A percentile compares a stretch with the other conserved stretches of the same genome.
Evolutionary conservation across 768 basidiomycete species (phyloP).

Genomic region (Russula sp.): DNA sequence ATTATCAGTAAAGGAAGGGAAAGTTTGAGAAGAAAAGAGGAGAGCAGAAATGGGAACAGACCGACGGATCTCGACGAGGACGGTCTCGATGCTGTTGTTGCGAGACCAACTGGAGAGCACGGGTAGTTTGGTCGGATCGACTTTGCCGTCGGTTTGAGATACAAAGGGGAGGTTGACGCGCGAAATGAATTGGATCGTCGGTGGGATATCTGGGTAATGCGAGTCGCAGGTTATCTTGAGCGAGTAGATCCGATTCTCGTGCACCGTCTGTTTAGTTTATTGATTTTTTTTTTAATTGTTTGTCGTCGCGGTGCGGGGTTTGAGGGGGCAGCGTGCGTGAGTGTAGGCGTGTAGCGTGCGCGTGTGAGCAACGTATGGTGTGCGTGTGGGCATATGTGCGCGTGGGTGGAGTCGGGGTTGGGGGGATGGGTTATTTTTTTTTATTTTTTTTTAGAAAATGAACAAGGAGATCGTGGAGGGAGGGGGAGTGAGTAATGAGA

Average conservation of each 20-base stretch:
- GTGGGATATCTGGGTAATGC: constrained; percentile 69
- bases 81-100: constrained; percentile 73
- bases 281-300: not conserved
- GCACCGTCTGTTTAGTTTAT: constrained; percentile 60
- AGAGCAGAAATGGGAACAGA: constrained; percentile 32
- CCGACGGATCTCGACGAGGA: constrained; percentile 92
- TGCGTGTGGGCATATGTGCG: not conserved
- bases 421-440: not conserved
- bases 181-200: constrained; percentile 77
- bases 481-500: not conserved
- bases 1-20: no score
- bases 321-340: not conserved
- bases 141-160: constrained; percentile 61
- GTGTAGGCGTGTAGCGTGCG: not conserved
- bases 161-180: constrained; percentile 94
- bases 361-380: no score
- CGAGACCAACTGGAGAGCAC: constrained; percentile 72
- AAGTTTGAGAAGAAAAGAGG: no score
- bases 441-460: not conserved
- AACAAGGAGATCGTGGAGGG: not conserved
- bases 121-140: constrained; percentile 63
- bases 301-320: not conserved
- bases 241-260: constrained; percentile 98
- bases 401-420: not conserved
- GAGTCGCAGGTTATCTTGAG: constrained; percentile 83